Percentiles rank a stretch among this genome's conserved stretches.
Conservation (phyloP, 1,284 basidiomycete species). For the Moniliophthora roreri region DNA sequence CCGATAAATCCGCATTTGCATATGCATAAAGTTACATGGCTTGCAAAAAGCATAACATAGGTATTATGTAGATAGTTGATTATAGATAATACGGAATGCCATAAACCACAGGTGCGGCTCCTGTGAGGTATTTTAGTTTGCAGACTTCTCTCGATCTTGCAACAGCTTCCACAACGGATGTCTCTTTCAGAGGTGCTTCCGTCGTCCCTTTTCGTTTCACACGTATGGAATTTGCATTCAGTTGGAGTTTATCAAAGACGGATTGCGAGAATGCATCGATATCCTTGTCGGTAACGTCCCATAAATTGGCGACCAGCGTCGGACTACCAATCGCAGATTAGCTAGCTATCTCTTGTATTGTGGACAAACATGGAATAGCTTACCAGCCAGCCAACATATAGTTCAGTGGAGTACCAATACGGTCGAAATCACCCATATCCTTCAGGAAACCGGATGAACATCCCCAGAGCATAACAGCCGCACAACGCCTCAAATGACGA, state of each 20-base stretch:
- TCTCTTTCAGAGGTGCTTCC: slow-evolving; percentile 17
- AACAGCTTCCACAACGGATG: slow-evolving; percentile 79
- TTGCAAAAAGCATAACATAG: not conserved
- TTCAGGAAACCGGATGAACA: slow-evolving; percentile 91
- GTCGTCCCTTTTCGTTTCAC: slow-evolving; percentile 18
- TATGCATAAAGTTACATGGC: too few relatives aligned
- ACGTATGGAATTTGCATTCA: slow-evolving; percentile 44
- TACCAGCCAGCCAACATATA: slow-evolving; percentile 97
- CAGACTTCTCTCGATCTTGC: slow-evolving; percentile 77
- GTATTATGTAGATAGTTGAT: not conserved
- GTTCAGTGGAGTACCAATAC: slow-evolving; percentile 87
- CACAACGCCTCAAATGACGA: slow-evolving; percentile 78
- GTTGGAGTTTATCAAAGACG: slow-evolving; percentile 75
- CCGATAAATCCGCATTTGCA: too few relatives aligned
- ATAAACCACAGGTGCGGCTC: slow-evolving; percentile 92
- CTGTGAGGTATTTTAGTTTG: slow-evolving; percentile 93
- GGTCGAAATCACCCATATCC: slow-evolving; percentile 93
- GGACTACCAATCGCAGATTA: slow-evolving; percentile 53
- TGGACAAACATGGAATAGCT: slow-evolving; percentile 30
- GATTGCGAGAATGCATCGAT: slow-evolving; percentile 90
- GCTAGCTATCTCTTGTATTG: slow-evolving; percentile 6
- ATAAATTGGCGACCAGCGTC: slow-evolving; percentile 90
- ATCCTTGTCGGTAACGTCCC: slow-evolving; percentile 98
- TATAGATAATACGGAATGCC: slow-evolving; percentile 88
- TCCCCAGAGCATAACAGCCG: slow-evolving; percentile 97